Conservation (phyloP, 306 rosid genomes). For the Prunus campanulata region DNA sequence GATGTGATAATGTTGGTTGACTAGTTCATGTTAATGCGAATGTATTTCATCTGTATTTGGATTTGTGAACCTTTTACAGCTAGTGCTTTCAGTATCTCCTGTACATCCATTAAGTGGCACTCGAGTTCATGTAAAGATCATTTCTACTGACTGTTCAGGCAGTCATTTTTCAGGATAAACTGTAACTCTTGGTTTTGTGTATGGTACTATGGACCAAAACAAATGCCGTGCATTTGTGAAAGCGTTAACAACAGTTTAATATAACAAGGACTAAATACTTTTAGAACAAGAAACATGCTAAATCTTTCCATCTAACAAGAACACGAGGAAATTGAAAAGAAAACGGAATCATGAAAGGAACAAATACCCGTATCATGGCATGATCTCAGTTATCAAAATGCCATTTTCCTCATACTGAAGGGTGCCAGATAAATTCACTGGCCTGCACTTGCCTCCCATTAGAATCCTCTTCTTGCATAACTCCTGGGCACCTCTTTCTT, state of each 20-base stretch:
- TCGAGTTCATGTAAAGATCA: too few species aligned
- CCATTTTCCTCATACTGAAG: slow-evolving; percentile 35
- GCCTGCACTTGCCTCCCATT: slow-evolving; percentile 68
- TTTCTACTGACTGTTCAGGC: too few species aligned
- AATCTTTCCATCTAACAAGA: neutral
- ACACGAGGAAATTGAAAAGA: too few species aligned
- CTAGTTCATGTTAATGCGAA: neutral
- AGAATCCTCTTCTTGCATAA: slow-evolving; percentile 73
- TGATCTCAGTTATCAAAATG: slow-evolving; percentile 29
- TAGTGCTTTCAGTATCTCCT: neutral
- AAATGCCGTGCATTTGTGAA: too few species aligned
- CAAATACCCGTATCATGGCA: slow-evolving; percentile 4
- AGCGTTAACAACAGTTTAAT: too few species aligned
- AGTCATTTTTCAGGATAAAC: neutral
- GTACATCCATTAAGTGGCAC: neutral
- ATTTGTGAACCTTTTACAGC: neutral
- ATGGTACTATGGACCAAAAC: too few species aligned
- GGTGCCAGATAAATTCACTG: slow-evolving; percentile 39
- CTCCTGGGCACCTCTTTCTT: neutral
- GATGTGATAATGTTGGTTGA: neutral
- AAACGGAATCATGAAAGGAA: too few species aligned
- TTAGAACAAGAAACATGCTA: neutral
- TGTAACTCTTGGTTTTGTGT: too few species aligned
- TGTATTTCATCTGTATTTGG: neutral
- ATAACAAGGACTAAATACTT: too few species aligned